Conservation (phyloP, 768 basidiomycete species). For the Boletus pseudopeckii region DNA sequence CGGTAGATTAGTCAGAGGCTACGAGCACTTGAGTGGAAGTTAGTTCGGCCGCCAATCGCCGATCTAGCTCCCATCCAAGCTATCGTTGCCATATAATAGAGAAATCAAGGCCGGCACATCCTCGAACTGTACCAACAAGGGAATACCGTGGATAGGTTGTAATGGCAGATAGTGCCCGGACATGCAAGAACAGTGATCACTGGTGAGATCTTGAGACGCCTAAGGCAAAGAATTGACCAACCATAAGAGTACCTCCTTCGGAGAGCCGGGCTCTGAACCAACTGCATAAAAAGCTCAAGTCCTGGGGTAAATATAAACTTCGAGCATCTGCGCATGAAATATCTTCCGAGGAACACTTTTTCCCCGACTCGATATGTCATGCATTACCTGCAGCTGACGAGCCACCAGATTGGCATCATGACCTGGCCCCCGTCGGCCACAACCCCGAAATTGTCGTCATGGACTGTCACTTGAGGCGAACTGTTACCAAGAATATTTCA, state of each 20-base stretch:
- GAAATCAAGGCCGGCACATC: not conserved
- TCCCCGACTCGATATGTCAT: not conserved
- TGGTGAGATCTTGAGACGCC: not conserved
- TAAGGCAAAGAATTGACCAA: not conserved
- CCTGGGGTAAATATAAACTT: not conserved
- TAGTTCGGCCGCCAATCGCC: constrained; percentile 10
- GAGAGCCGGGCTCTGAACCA: not conserved
- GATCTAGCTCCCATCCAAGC: not conserved
- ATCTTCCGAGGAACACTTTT: not conserved
- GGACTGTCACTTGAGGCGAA: not conserved
- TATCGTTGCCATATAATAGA: too few relatives aligned
- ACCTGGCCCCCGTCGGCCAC: not conserved
- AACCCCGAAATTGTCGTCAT: not conserved
- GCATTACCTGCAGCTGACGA: not conserved
- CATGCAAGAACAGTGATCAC: not conserved
- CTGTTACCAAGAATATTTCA: not conserved
- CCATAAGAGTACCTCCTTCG: not conserved
- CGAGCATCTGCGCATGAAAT: not conserved
- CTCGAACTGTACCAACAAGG: not conserved
- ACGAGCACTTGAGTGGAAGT: not conserved
- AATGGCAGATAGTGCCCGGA: not conserved
- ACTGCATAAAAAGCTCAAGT: not conserved
- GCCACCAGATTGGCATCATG: not conserved
- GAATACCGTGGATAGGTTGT: not conserved
- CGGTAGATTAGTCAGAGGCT: not conserved